phyloP scores from a whole-genome alignment of 345 rosid species.

The Sisymbrium altissimum region DNA sequence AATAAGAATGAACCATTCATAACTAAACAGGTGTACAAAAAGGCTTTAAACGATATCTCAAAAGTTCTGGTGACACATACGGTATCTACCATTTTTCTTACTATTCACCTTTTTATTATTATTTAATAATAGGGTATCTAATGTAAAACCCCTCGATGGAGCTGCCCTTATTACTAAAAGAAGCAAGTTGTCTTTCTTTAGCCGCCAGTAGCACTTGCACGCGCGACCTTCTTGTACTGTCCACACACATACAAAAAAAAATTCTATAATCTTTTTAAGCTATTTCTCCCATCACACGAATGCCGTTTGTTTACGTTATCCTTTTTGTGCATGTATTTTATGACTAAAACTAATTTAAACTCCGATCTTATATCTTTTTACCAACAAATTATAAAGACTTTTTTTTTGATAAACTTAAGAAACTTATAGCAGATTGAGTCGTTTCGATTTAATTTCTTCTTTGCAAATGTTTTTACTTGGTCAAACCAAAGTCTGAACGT shows the following conservation, averaged over 20 bases:
- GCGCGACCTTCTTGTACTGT: background rate
- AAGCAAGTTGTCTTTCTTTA: background rate
- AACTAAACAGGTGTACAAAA: too few relatives aligned
- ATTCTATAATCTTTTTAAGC: background rate
- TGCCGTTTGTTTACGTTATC: background rate
- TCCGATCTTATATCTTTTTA: background rate
- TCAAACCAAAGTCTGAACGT: background rate
- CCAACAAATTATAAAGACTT: too few relatives aligned
- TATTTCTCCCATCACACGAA: background rate
- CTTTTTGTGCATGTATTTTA: background rate
- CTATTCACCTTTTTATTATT: too few relatives aligned
- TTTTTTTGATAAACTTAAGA: too few relatives aligned
- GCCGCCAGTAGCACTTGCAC: background rate
- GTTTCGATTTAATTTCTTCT: background rate
- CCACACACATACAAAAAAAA: background rate
- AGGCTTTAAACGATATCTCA: too few relatives aligned
- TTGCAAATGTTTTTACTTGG: background rate
- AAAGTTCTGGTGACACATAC: too few relatives aligned
- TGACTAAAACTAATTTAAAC: background rate
- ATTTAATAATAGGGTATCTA: too few relatives aligned
- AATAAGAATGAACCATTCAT: too few relatives aligned
- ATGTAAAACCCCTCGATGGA: too few relatives aligned
- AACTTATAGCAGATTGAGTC: background rate
- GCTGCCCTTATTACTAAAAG: background rate
- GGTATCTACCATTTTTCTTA: too few relatives aligned